Evolutionary conservation across 164 flowering plant genomes (phyloP).

Genomic region (Stephania cephalantha): DNA sequence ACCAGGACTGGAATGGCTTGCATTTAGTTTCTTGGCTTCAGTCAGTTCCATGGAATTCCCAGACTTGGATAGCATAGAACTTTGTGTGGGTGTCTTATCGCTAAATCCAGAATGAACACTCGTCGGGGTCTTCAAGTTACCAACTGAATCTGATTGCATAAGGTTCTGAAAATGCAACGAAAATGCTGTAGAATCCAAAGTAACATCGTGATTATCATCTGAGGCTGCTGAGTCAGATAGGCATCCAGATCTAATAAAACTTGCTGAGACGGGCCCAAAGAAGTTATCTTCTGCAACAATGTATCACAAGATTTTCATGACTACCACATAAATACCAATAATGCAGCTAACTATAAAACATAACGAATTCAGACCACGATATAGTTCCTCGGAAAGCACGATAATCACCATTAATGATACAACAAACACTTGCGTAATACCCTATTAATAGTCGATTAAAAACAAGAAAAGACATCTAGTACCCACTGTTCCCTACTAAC

Average conservation of each 20-base stretch:
- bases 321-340: not conserved
- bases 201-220: slow-evolving; percentile 62
- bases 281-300: slow-evolving; percentile 56
- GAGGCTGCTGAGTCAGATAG: slow-evolving; percentile 62
- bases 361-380: not conserved
- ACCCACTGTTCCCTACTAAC: too few relatives aligned
- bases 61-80: slow-evolving; percentile 16
- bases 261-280: slow-evolving; percentile 82
- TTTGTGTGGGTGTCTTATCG: slow-evolving; percentile 47
- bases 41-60: slow-evolving; percentile 65
- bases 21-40: slow-evolving; percentile 29
- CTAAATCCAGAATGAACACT: slow-evolving; percentile 29
- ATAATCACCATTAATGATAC: not conserved
- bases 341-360: not conserved
- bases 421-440: not conserved
- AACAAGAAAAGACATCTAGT: too few relatives aligned
- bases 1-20: slow-evolving; percentile 17
- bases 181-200: slow-evolving; percentile 91
- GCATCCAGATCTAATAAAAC: slow-evolving; percentile 65
- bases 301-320: not conserved
- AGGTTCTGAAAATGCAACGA: slow-evolving; percentile 84
- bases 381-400: not conserved
- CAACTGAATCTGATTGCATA: slow-evolving; percentile 50
- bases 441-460: not conserved
- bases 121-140: slow-evolving; percentile 50